Evolutionary conservation across 73 alveolate genomes (phyloP).

Genomic region (Paramecium caudatum): DNA sequence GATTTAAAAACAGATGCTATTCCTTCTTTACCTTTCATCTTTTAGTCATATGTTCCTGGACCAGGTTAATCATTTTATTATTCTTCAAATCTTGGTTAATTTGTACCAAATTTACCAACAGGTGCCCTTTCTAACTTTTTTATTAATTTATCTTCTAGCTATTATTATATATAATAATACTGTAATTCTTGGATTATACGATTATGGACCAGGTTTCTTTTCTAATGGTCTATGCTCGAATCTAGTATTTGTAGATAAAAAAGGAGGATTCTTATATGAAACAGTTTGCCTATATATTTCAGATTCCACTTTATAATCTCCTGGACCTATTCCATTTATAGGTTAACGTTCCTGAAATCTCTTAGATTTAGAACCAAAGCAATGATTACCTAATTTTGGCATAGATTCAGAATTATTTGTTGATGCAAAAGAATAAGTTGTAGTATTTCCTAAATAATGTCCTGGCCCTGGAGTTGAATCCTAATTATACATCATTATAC

Average conservation of each 20-base stretch:
- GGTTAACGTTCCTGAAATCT: conserved; percentile 28
- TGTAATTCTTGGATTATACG: conserved; percentile 35
- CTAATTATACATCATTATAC: neutral
- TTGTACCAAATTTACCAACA: conserved; percentile 42
- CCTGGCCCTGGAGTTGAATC: conserved; percentile 65
- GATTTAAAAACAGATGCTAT: conserved; percentile 36
- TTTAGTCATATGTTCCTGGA: conserved; percentile 18
- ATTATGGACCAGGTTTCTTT: conserved; percentile 54
- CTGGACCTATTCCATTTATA: conserved; percentile 15
- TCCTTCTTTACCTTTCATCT: neutral
- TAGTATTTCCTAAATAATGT: conserved; percentile 14
- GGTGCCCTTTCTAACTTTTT: conserved; percentile 65
- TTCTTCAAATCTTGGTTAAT: conserved; percentile 24
- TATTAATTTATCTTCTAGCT: neutral
- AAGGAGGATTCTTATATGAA: conserved; percentile 16
- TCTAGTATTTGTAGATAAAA: conserved; percentile 28
- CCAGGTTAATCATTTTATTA: conserved; percentile 29
- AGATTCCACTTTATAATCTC: conserved; percentile 27
- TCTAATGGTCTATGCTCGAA: neutral
- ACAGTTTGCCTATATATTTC: neutral
- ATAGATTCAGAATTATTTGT: conserved; percentile 28
- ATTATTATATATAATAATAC: neutral
- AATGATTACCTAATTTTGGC: neutral
- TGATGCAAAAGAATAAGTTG: neutral
- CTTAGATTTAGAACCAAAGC: conserved; percentile 36